Evolutionary conservation across 2,329 filamentous ascomycete species (phyloP).

Genomic region (Chaetomiaceae sp.): DNA sequence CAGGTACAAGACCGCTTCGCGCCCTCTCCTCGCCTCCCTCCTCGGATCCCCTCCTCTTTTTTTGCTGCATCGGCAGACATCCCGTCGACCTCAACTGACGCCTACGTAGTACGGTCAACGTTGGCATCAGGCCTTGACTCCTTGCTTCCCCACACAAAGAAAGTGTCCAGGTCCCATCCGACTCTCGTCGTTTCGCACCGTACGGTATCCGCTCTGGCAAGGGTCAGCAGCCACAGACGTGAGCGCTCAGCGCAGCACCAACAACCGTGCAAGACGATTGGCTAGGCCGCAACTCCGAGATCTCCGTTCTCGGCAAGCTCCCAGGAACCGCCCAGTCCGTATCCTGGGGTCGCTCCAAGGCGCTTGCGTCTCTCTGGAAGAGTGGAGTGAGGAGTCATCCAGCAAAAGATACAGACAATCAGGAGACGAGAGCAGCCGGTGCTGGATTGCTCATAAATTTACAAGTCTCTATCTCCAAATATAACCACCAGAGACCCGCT

Average conservation of each 20-base stretch:
- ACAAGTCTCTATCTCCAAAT: background rate
- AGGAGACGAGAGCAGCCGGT: too few relatives aligned
- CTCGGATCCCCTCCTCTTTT: background rate
- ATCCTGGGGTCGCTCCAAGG: conserved; percentile 12
- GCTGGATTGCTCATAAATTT: too few relatives aligned
- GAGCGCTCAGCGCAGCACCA: conserved; percentile 12
- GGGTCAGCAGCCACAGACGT: conserved; percentile 13
- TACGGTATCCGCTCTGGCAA: background rate
- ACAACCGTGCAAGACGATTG: conserved; percentile 26
- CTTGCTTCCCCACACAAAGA: too few relatives aligned
- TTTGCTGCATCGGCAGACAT: background rate
- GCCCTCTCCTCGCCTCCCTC: conserved; percentile 6
- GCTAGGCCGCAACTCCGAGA: conserved; percentile 15
- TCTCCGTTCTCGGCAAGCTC: conserved; percentile 27
- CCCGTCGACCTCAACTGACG: too few relatives aligned
- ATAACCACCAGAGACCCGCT: background rate
- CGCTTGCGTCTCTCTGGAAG: background rate
- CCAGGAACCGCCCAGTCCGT: conserved; percentile 12
- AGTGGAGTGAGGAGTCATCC: conserved; percentile 19
- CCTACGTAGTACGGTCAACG: too few relatives aligned
- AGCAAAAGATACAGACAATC: conserved; percentile 5
- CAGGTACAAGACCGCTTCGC: conserved; percentile 19
- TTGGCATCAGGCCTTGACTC: too few relatives aligned
- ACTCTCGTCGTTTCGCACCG: conserved; percentile 1
- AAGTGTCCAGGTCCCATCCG: too few relatives aligned